phyloP scores from a whole-genome alignment of 306 rosid genomes.

The Medicago ruthenica region DNA sequence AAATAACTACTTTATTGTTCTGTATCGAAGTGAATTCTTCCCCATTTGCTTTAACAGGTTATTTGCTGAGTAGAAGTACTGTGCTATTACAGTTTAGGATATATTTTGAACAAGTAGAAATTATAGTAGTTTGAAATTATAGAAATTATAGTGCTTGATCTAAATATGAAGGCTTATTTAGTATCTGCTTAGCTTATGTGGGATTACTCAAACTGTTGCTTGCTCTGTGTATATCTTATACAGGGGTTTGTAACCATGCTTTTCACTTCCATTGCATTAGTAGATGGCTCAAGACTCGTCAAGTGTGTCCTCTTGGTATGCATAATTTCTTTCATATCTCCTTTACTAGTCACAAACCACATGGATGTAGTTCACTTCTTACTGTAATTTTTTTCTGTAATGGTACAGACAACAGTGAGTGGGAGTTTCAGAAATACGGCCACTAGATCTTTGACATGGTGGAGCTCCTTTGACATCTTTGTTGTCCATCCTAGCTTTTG shows the following conservation, averaged over 20 bases:
- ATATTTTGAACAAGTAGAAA: slow-evolving; percentile 6
- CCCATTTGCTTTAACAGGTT: background rate
- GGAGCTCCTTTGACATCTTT: slow-evolving; percentile 34
- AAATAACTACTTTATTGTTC: background rate
- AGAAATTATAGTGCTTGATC: background rate
- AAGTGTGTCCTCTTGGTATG: slow-evolving; percentile 79
- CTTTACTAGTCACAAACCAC: background rate
- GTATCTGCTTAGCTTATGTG: slow-evolving; percentile 29
- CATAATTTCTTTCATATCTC: slow-evolving; percentile 25
- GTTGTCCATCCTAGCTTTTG: slow-evolving; percentile 26
- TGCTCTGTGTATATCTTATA: slow-evolving; percentile 29
- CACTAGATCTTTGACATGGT: slow-evolving; percentile 60
- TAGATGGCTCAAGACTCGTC: slow-evolving; percentile 65
- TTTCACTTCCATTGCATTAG: slow-evolving; percentile 66
- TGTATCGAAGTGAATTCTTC: background rate
- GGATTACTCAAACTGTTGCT: slow-evolving; percentile 29
- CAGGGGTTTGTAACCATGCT: slow-evolving; percentile 66
- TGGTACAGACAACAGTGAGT: slow-evolving; percentile 82
- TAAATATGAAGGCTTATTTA: slow-evolving; percentile 1
- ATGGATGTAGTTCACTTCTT: slow-evolving; percentile 21
- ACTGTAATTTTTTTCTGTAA: slow-evolving; percentile 18
- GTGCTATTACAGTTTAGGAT: slow-evolving; percentile 7
- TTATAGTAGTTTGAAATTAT: background rate
- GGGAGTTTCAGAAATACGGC: slow-evolving; percentile 98
- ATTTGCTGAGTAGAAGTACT: slow-evolving; percentile 14